A percentile compares a stretch with the other conserved stretches of the same genome.
Evolutionary conservation across 306 rosid species (phyloP).

Genomic region (Casuarina cunninghamiana): DNA sequence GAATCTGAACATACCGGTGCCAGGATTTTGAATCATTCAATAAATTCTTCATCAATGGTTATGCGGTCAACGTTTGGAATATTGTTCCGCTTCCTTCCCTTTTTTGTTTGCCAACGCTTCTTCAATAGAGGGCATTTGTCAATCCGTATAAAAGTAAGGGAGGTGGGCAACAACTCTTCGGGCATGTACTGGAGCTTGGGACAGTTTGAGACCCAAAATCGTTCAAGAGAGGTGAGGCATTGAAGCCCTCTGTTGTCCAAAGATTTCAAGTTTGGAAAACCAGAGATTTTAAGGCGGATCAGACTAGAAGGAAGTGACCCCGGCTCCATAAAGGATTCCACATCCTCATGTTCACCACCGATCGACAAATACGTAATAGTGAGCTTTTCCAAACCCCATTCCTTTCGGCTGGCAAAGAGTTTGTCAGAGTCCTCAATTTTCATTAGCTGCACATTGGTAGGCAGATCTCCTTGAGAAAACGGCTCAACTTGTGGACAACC

Average conservation of each 20-base stretch:
- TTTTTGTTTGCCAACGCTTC: not conserved
- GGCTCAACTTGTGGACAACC: not conserved
- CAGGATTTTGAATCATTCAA: not conserved
- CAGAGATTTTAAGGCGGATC: fast-evolving
- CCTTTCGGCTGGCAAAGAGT: not conserved
- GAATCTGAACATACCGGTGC: no score
- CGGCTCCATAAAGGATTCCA: not conserved
- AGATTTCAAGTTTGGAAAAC: not conserved
- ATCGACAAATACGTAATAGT: fast-evolving
- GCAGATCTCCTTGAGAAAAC: not conserved
- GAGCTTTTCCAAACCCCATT: slow-evolving; percentile 1
- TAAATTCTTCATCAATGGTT: not conserved
- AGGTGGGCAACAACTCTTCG: not conserved
- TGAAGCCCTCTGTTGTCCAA: not conserved
- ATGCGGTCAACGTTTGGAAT: not conserved
- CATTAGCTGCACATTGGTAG: not conserved
- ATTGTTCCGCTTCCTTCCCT: not conserved
- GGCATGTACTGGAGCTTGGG: slow-evolving; percentile 17
- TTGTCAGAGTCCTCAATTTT: not conserved
- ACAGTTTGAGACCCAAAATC: fast-evolving
- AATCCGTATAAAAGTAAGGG: not conserved
- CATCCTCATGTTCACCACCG: not conserved
- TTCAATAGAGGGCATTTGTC: fast-evolving
- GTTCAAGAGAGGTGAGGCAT: not conserved
- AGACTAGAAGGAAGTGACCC: not conserved